phyloP scores from a whole-genome alignment of 768 basidiomycete genomes.

The Lepiota brunneoincarnata region DNA sequence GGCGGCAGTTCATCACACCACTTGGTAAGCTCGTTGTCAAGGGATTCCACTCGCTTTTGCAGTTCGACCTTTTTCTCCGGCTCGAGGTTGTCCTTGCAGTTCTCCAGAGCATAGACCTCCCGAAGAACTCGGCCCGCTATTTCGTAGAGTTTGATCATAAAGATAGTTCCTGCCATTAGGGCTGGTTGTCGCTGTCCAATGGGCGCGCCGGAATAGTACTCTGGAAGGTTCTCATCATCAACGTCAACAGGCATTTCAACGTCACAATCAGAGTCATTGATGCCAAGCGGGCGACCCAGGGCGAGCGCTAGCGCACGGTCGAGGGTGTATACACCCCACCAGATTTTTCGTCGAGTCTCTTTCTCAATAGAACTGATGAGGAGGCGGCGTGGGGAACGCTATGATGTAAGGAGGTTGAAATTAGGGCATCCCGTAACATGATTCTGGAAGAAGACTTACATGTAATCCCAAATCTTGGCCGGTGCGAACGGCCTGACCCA shows the following conservation, averaged over 20 bases:
- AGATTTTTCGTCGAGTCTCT: slow-evolving; percentile 86
- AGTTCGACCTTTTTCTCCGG: slow-evolving; percentile 72
- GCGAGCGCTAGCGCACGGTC: slow-evolving; percentile 92
- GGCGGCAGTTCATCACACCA: slow-evolving; percentile 82
- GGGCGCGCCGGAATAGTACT: slow-evolving; percentile 67
- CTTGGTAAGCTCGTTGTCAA: slow-evolving; percentile 73
- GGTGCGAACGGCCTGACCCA: slow-evolving; percentile 86
- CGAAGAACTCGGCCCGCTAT: slow-evolving; percentile 82
- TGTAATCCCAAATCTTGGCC: slow-evolving; percentile 92
- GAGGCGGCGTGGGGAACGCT: slow-evolving; percentile 84
- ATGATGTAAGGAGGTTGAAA: slow-evolving; percentile 17
- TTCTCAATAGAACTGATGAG: slow-evolving; percentile 73
- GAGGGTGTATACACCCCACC: slow-evolving; percentile 92
- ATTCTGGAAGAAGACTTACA: slow-evolving; percentile 45
- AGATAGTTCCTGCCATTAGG: slow-evolving; percentile 80
- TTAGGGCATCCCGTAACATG: slow-evolving; percentile 12
- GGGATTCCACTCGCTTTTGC: slow-evolving; percentile 72
- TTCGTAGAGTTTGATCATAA: slow-evolving; percentile 75
- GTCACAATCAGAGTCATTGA: slow-evolving; percentile 90
- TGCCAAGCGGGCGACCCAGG: slow-evolving; percentile 82
- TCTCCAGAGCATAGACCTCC: slow-evolving; percentile 80
- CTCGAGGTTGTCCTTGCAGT: slow-evolving; percentile 69
- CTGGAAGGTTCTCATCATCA: slow-evolving; percentile 74
- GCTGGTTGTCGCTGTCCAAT: slow-evolving; percentile 55
- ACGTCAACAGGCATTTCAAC: slow-evolving; percentile 81